Conservation (phyloP, 2,329 filamentous ascomycete species). For the Cryphonectria naterciae region DNA sequence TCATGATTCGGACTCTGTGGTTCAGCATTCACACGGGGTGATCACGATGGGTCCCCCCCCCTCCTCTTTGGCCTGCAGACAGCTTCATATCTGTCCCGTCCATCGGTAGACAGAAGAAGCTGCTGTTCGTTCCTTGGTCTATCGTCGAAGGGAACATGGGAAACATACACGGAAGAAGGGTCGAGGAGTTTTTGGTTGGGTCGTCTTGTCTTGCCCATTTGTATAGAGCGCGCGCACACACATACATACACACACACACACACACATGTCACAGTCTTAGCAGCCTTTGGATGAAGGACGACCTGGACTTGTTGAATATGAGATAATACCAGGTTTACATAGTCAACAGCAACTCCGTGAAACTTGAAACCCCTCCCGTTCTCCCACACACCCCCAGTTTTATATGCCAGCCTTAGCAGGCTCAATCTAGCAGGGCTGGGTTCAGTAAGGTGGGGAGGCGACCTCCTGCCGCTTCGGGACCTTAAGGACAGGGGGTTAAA, state of each 20-base stretch:
- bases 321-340: background rate
- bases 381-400: background rate
- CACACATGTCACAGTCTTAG: background rate
- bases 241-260: background rate
- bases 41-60: background rate
- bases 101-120: background rate
- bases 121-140: background rate
- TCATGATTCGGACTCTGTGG: background rate
- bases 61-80: background rate
- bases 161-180: background rate
- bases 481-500: constrained; percentile 25
- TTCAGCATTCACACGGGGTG: background rate
- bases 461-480: constrained; percentile 3
- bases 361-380: background rate
- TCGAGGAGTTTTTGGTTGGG: constrained; percentile 1
- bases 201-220: constrained; percentile 16
- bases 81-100: background rate
- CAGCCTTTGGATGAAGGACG: background rate
- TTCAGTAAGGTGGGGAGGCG: background rate
- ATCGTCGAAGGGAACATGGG: background rate
- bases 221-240: constrained; percentile 8
- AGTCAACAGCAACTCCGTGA: background rate
- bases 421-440: background rate
- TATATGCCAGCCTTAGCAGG: background rate
- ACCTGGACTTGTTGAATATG: constrained; percentile 1